These are phyloP conservation scores for Kockiozyma suomiensis DNA, from an alignment of 805 yeast genomes.

Conservation along the genomic window DNA sequence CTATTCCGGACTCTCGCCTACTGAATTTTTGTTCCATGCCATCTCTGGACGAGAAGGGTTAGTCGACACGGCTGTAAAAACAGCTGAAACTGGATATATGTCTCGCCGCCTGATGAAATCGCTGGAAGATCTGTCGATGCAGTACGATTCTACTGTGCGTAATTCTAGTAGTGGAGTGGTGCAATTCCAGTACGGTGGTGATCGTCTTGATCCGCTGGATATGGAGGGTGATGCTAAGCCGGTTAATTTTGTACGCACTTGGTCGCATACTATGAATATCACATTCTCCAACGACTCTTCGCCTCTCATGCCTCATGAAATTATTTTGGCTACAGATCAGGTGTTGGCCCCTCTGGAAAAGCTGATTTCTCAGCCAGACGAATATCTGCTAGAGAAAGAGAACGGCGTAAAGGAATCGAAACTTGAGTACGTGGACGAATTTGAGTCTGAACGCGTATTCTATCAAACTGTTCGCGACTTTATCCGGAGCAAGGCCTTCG, in stretches of 20 bases:
- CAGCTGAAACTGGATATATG: constrained; percentile 99
- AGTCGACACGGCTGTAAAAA: constrained; percentile 98
- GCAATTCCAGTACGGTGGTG: constrained; percentile 98
- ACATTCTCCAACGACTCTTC: constrained; percentile 60
- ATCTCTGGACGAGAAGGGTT: constrained; percentile 99
- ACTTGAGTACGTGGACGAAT: constrained; percentile 66
- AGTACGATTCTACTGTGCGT: constrained; percentile 91
- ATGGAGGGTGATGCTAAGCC: constrained; percentile 99
- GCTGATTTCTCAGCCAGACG: constrained; percentile 59
- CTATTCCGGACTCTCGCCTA: constrained; percentile 90
- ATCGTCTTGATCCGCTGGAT: constrained; percentile 95
- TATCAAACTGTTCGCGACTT: constrained; percentile 74
- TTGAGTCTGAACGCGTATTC: constrained; percentile 85
- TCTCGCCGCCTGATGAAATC: constrained; percentile 98
- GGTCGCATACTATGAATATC: constrained; percentile 86
- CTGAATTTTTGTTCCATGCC: constrained; percentile 97
- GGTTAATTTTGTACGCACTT: constrained; percentile 87
- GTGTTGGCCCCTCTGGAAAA: constrained; percentile 64
- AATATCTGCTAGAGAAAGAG: constrained; percentile 44
- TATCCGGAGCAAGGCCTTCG: constrained; percentile 57
- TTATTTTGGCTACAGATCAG: constrained; percentile 56
- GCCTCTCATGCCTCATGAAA: constrained; percentile 71
- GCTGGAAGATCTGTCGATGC: constrained; percentile 89
- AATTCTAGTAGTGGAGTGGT: constrained; percentile 96
- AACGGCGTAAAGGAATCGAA: constrained; percentile 44